A percentile compares a stretch with the other conserved stretches of the same genome.
Evolutionary conservation across 805 yeast species (phyloP).

Genomic region (Wickerhamomyces hampshirensis): DNA sequence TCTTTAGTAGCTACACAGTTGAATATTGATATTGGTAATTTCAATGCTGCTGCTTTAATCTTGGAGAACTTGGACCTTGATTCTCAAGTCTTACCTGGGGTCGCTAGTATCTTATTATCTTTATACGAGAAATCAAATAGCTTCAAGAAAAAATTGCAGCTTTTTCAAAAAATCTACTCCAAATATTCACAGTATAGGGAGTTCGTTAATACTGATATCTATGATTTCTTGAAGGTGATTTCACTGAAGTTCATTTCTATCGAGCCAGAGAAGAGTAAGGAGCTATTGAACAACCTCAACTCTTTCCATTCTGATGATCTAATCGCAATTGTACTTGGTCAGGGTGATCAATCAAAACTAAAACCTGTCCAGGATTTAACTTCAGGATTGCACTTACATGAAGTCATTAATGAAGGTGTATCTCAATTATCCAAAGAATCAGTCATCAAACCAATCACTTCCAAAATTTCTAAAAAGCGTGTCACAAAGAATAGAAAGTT

Average conservation of each 20-base stretch:
- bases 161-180: conserved; percentile 30
- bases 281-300: conserved; percentile 24
- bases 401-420: conserved; percentile 23
- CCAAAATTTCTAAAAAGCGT: conserved; percentile 26
- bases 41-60: conserved; percentile 29
- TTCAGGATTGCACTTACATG: conserved; percentile 27
- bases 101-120: conserved; percentile 45
- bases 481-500: conserved; percentile 2
- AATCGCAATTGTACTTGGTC: conserved; percentile 27
- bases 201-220: conserved; percentile 14
- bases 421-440: conserved; percentile 12
- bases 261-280: conserved; percentile 6
- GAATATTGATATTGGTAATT: conserved; percentile 26
- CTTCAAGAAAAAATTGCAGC: conserved; percentile 26
- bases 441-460: conserved; percentile 4
- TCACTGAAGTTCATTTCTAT: conserved; percentile 32
- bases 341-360: conserved; percentile 17
- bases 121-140: conserved; percentile 45
- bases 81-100: conserved; percentile 34
- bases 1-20: conserved; percentile 32
- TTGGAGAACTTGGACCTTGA: conserved; percentile 30
- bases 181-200: conserved; percentile 12
- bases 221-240: conserved; percentile 28
- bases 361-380: conserved; percentile 26
- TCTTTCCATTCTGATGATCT: conserved; percentile 19